These are phyloP conservation scores for Conoideocrella luteorostrata DNA, from an alignment of 2,329 filamentous ascomycete genomes.

Conservation along the genomic window DNA sequence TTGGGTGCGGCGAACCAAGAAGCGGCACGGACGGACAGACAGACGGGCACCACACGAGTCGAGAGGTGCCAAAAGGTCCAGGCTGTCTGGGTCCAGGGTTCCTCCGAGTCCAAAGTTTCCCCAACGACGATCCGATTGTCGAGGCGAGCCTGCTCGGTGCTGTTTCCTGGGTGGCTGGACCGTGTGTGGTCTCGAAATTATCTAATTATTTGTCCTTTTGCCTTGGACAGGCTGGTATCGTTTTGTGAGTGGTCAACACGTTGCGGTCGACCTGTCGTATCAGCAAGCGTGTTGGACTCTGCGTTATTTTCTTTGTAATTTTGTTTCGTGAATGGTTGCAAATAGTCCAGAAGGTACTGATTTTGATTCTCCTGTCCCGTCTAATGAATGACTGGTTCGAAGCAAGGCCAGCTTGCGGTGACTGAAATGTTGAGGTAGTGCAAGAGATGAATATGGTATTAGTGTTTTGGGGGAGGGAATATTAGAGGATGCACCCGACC, in stretches of 20 bases:
- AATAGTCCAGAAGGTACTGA: background rate
- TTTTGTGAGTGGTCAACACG: slow-evolving; percentile 1
- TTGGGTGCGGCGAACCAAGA: background rate
- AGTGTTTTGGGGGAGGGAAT: background rate
- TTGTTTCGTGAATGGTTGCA: background rate
- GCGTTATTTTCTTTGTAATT: background rate
- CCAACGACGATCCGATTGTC: slow-evolving; percentile 1
- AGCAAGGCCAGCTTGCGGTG: slow-evolving; percentile 57
- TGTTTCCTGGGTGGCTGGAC: background rate
- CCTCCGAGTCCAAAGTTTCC: too few species aligned
- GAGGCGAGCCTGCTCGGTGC: slow-evolving; percentile 1
- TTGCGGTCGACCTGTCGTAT: slow-evolving; percentile 9
- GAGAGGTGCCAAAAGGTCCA: slow-evolving; percentile 1
- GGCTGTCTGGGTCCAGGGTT: slow-evolving; percentile 14
- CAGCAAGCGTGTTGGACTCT: slow-evolving; percentile 1
- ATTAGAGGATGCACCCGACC: slow-evolving; percentile 24
- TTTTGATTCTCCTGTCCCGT: background rate
- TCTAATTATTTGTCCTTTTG: slow-evolving; percentile 1
- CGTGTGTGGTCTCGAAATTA: slow-evolving; percentile 4
- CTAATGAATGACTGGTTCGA: slow-evolving; percentile 33
- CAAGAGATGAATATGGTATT: slow-evolving; percentile 15
- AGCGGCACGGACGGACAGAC: background rate
- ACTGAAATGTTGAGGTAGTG: too few species aligned
- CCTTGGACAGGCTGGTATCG: background rate
- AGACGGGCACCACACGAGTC: too few species aligned